Conservation (phyloP, 805 yeast genomes). For the Scheffersomyces spartinae region DNA sequence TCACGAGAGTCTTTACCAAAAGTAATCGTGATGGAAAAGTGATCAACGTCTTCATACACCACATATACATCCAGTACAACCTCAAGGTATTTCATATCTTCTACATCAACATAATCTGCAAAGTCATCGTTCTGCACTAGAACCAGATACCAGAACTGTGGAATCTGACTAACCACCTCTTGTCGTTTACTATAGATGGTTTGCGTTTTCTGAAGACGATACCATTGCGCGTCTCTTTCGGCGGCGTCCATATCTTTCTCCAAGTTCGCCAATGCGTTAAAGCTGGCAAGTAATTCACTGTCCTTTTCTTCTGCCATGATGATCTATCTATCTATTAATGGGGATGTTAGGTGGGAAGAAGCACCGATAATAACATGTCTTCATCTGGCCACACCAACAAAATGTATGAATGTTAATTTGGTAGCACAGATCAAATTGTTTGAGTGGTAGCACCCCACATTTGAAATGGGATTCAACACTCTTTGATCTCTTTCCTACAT, state of each 20-base stretch:
- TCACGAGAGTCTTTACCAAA: constrained; percentile 35
- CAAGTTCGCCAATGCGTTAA: constrained; percentile 40
- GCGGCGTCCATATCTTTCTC: constrained; percentile 49
- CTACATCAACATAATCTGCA: constrained; percentile 64
- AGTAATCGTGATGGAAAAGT: constrained; percentile 48
- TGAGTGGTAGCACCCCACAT: no score
- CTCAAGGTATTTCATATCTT: constrained; percentile 71
- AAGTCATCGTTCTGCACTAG: constrained; percentile 78
- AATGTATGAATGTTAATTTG: no score
- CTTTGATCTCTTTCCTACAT: no score
- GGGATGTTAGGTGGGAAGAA: not conserved
- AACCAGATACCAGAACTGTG: constrained; percentile 81
- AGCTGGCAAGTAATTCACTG: constrained; percentile 6
- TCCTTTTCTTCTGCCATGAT: constrained; percentile 4
- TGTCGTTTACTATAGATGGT: constrained; percentile 51
- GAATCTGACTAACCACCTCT: constrained; percentile 38
- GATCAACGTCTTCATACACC: constrained; percentile 30
- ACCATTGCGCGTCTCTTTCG: constrained; percentile 47
- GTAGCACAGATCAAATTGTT: no score
- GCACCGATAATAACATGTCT: no score
- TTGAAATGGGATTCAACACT: no score
- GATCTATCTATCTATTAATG: not conserved
- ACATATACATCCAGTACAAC: constrained; percentile 53
- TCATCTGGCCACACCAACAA: no score
- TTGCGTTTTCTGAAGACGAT: constrained; percentile 39